Evolutionary conservation across 2,329 filamentous ascomycete genomes (phyloP).

Genomic region (Apiospora saccharicola): DNA sequence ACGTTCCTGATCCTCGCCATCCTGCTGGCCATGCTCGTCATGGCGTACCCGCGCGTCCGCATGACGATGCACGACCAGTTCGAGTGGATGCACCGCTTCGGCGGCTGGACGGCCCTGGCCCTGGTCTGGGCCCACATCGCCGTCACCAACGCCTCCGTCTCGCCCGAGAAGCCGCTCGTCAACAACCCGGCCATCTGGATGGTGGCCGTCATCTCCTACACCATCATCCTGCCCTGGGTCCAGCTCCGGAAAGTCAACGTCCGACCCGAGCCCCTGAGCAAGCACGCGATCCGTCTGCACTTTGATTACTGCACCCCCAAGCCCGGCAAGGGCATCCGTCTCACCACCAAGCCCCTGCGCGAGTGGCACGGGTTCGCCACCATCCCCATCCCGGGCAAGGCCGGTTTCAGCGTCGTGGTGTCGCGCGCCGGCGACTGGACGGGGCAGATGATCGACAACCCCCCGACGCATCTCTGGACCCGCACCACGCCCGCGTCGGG

Average conservation of each 20-base stretch:
- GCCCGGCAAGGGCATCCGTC: slow-evolving; percentile 57
- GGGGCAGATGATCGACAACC: slow-evolving; percentile 57
- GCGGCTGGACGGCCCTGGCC: slow-evolving; percentile 59
- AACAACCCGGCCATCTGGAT: slow-evolving; percentile 61
- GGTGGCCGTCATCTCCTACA: slow-evolving; percentile 60
- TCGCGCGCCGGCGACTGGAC: slow-evolving; percentile 74
- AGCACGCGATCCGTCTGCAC: slow-evolving; percentile 67
- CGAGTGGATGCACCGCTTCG: slow-evolving; percentile 64
- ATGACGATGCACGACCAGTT: slow-evolving; percentile 61
- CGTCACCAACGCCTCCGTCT: slow-evolving; percentile 41
- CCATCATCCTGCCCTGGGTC: slow-evolving; percentile 69
- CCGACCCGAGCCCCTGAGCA: slow-evolving; percentile 63
- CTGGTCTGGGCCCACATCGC: slow-evolving; percentile 55
- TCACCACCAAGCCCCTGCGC: slow-evolving; percentile 59
- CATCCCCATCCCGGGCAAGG: slow-evolving; percentile 55
- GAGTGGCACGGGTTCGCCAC: slow-evolving; percentile 71
- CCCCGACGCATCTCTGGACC: slow-evolving; percentile 64
- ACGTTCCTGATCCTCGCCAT: slow-evolving; percentile 56
- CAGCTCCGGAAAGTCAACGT: slow-evolving; percentile 65
- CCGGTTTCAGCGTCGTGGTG: slow-evolving; percentile 63
- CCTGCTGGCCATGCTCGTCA: slow-evolving; percentile 55
- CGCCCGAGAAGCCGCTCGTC: slow-evolving; percentile 47
- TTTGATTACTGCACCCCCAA: slow-evolving; percentile 59
- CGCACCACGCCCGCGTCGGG: slow-evolving; percentile 66
- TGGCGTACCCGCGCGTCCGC: slow-evolving; percentile 61